Base-by-base conservation (phyloP, 768 basidiomycete genomes). In the Auricularia sp. region DNA sequence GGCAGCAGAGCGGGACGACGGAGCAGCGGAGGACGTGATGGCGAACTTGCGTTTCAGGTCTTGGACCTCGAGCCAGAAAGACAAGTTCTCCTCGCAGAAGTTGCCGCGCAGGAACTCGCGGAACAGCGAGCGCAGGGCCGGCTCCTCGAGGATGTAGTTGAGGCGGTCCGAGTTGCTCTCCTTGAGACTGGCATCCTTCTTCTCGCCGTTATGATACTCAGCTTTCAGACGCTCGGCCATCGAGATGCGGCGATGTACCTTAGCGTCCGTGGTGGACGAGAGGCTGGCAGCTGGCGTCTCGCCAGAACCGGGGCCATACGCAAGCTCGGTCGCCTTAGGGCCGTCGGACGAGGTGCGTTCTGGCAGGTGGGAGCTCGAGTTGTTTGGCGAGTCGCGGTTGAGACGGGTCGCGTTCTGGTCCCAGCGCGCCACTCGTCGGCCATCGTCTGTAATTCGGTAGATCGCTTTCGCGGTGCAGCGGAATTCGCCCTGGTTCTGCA, bases 1-100 rank as follows among this genome's bases (percentile, higher is more conserved):
- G 36, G 80, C 81, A 7, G 89, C 88, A 51, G 47, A 16, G 29
- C 56, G 56, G 10, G 56, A 12, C 23, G 56, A 59, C 14, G 76
- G 77, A 65, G 89, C 85, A 12, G 94, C 95, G 69, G 87, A 93
- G 3, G 93, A 96, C 0, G 97, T 97, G 64, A 94, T 98, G 71
- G 86, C 87, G 78, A 99, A 99, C 73, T 94, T 90, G 71, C 88
- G 85, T 77, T 93, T 95, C 79, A 99, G 97, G 73, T 99, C 97
- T 73, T 93, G 84, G 2, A 98, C 95, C 71, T 99, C 97, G 64
- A 98, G 74, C 91, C 93, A 99, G 78, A 98, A 99, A 59, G 89
- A 88, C 68, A 99, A 77, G 73, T 99, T 99, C 80, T 99, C 97
- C 72, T 99, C 97, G 77, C 93, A 98, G 74, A 97, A 98, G 74